These are phyloP conservation scores for Ilex paraguariensis DNA, from an alignment of 305 asterid species.

Conservation along the genomic window DNA sequence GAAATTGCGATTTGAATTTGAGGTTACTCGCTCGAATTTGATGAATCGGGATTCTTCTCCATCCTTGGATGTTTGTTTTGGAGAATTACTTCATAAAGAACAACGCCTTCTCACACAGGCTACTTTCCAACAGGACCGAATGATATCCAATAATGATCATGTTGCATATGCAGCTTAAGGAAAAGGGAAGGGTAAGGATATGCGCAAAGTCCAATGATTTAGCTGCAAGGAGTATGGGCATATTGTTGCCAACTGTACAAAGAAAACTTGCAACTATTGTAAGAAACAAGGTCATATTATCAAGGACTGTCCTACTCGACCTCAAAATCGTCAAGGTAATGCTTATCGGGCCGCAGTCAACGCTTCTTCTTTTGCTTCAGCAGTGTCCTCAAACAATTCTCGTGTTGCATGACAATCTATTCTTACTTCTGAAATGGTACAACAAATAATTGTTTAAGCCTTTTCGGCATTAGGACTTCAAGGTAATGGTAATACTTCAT, in stretches of 20 bases:
- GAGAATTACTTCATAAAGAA: too few species aligned
- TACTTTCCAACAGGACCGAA: too few species aligned
- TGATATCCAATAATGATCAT: too few species aligned
- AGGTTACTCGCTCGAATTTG: too few species aligned
- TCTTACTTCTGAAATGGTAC: conserved; percentile 5
- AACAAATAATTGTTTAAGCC: neutral
- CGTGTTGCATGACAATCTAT: neutral
- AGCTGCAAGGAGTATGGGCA: neutral
- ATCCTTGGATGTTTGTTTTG: too few species aligned
- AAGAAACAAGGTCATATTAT: neutral
- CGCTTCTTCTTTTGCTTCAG: neutral
- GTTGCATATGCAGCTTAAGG: neutral
- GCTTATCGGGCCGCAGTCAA: neutral
- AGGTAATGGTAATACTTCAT: conserved; percentile 3
- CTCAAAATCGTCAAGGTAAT: neutral
- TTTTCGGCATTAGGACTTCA: conserved; percentile 1
- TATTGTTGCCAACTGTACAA: neutral
- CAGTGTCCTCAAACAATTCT: neutral
- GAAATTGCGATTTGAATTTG: neutral
- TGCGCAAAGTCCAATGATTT: neutral
- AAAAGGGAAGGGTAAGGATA: neutral
- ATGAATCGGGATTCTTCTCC: too few species aligned
- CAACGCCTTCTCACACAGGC: too few species aligned
- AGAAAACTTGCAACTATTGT: neutral
- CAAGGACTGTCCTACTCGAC: neutral